A percentile compares a stretch with the other conserved stretches of the same genome.
phyloP scores from a whole-genome alignment of 768 basidiomycete genomes.

The Russula sp. region DNA sequence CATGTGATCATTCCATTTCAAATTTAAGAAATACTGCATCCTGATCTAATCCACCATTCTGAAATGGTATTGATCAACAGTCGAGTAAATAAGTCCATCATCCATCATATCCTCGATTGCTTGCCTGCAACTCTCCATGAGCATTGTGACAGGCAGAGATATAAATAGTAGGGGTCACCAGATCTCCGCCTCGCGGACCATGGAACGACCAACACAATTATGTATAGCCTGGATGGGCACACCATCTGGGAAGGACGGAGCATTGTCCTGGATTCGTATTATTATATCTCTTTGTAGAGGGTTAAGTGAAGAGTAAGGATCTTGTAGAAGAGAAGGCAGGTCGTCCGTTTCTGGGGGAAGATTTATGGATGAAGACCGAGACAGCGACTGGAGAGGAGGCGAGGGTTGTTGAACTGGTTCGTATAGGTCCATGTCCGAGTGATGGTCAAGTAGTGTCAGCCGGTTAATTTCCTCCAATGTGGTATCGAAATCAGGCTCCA shows the following conservation, averaged over 20 bases:
- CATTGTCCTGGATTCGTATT: constrained; percentile 18
- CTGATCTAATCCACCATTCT: constrained; percentile 9
- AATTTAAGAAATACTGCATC: no score
- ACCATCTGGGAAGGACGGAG: constrained; percentile 5
- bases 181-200: constrained; percentile 2
- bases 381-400: background rate
- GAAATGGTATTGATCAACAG: constrained; percentile 16
- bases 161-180: constrained; percentile 1
- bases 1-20: background rate
- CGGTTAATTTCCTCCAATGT: background rate
- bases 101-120: constrained; percentile 24
- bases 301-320: constrained; percentile 20
- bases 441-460: background rate
- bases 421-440: background rate
- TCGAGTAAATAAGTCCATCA: constrained; percentile 17
- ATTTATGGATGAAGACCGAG: background rate
- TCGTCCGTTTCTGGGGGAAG: background rate
- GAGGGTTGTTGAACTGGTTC: background rate
- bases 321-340: constrained; percentile 4
- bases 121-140: constrained; percentile 14
- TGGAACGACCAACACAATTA: background rate
- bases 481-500: background rate
- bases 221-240: constrained; percentile 7
- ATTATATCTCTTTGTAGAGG: constrained; percentile 18
- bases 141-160: background rate